phyloP scores from a whole-genome alignment of 495 filamentous ascomycete genomes.

The Podospora anserina region DNA sequence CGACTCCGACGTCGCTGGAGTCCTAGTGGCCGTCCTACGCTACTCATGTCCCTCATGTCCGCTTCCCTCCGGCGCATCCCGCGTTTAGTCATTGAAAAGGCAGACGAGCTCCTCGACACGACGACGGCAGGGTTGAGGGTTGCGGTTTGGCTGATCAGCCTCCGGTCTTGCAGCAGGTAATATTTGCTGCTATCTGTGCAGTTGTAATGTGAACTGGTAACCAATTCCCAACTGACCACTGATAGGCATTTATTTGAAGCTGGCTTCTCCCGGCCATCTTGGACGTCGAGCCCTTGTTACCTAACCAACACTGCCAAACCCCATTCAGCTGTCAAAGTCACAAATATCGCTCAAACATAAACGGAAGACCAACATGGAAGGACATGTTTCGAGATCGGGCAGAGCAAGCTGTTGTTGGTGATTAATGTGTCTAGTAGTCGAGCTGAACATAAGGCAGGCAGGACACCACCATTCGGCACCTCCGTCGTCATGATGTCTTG shows the following conservation, averaged over 20 bases:
- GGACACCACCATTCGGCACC: background rate
- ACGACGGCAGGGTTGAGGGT: constrained; percentile 9
- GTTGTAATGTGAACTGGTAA: constrained; percentile 11
- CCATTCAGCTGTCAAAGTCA: background rate
- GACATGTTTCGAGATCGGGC: background rate
- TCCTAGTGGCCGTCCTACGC: background rate
- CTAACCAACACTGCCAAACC: background rate
- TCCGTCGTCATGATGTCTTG: background rate
- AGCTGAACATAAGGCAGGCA: background rate
- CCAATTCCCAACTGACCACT: constrained; percentile 5
- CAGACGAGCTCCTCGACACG: background rate
- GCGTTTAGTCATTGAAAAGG: constrained; percentile 5
- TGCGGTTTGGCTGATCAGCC: constrained; percentile 9
- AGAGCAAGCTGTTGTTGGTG: background rate
- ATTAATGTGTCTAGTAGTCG: no score
- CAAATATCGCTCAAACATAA: constrained; percentile 4
- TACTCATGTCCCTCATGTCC: constrained; percentile 1
- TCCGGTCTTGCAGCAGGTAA: background rate
- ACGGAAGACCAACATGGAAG: background rate
- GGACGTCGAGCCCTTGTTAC: constrained; percentile 1
- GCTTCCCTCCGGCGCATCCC: constrained; percentile 18
- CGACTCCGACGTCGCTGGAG: constrained; percentile 23
- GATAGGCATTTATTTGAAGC: constrained; percentile 6
- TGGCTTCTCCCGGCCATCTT: constrained; percentile 3
- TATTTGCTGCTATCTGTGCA: constrained; percentile 1